Conservation (phyloP, 805 yeast genomes). For the Sugiyamaella smithiae region DNA sequence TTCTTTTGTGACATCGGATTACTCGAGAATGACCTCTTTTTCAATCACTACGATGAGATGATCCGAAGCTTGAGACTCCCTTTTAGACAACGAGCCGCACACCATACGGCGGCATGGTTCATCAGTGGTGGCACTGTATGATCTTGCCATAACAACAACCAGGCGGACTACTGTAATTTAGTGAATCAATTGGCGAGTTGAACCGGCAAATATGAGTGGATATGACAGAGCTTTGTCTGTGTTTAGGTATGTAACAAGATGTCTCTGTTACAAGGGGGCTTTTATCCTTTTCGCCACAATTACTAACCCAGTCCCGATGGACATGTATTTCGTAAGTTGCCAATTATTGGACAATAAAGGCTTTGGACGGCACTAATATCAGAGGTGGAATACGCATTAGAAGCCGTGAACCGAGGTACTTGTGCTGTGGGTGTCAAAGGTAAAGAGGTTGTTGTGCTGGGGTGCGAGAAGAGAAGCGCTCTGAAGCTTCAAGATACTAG, state of each 20-base stretch:
- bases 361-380: slow-evolving; percentile 9
- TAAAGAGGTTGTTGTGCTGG: slow-evolving; percentile 80
- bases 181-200: background rate
- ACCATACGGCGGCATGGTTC: no score
- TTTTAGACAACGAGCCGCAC: no score
- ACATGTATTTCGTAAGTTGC: slow-evolving; percentile 81
- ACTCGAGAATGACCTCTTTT: no score
- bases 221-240: slow-evolving; percentile 98
- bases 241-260: slow-evolving; percentile 70
- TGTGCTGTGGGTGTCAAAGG: slow-evolving; percentile 98
- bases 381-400: slow-evolving; percentile 95
- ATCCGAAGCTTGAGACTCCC: no score
- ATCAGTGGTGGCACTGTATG: no score
- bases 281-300: background rate
- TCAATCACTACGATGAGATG: no score
- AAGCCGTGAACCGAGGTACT: slow-evolving; percentile 97
- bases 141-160: background rate
- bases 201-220: slow-evolving; percentile 70
- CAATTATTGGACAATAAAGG: background rate
- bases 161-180: background rate
- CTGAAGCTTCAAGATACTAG: slow-evolving; percentile 94
- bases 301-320: slow-evolving; percentile 78
- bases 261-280: background rate
- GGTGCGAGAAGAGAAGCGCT: slow-evolving; percentile 95
- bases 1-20: slow-evolving; percentile 35